Base-by-base conservation (phyloP, 805 yeast genomes). In the Sugiyamaella americana region DNA sequence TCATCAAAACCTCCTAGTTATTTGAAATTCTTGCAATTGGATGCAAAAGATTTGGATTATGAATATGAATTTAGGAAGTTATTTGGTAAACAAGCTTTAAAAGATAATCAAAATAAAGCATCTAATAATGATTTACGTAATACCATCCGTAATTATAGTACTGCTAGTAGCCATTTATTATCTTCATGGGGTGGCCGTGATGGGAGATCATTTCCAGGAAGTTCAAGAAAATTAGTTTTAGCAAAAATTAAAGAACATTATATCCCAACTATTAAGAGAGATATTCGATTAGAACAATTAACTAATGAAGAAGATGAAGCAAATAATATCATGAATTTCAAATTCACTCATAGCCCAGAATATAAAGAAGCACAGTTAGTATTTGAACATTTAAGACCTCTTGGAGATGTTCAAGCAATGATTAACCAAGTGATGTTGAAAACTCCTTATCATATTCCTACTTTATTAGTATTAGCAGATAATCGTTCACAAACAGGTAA, bases 101-200 rank as follows among this genome's bases (percentile, higher is more conserved):
- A 35, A 4, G 50, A 46, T 19, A 8, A 63, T 37, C 70, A 43
- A 66, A 68, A 24, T 17, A 30, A n/a, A 37, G 49, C 40, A 18
- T 73, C 63, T 4, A 19, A 23, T 20, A 21, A 32, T 18, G 20
- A 5, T 17, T 16, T 13, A 6, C 5, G 37, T 16, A 11, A 35
- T 35, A 13, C 18, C 10, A 26, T 13, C 13, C 8, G 32, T 8
- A 26, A 13, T 26, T 26, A 8, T 8, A 20, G 29, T 17, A 17
- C 34, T 18, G 34, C 34, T 26, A 19, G 18, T n/a, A n/a, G 20
- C 24, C 69, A 73, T 46, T 60, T 75, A n/a, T 78, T 85, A 0
- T 72, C 85, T 56, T 88, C 87, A 20, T 87, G 95, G 95, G 84
- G 87, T 39, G 95, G 95, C 0, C 75, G 77, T 51, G 94, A 86